Base-by-base conservation (phyloP, 345 rosid genomes). In the Raphanus sativus region DNA sequence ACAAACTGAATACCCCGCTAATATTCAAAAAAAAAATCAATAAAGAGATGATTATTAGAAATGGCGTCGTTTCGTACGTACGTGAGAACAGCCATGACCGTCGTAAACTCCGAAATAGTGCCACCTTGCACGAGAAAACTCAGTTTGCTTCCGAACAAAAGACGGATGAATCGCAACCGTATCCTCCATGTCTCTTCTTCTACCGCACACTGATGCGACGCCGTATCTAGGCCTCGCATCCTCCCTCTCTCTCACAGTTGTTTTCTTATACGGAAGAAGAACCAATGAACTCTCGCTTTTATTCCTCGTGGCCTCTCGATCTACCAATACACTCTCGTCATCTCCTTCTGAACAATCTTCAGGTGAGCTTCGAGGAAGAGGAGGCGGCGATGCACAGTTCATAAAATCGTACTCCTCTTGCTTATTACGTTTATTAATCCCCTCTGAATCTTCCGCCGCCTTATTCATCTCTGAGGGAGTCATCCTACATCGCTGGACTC, bases 131-230 rank as follows among this genome's bases (percentile, higher is more conserved):
- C 72, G 21, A 21, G 76, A 79, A 75, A 2, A 54, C 11, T 69
- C 85, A 2, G 62, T 50, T 15, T 73, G 74, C 5, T 55, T 69
- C 45, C 76, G 73, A 58, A 48, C 75, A 62, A 93, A 87, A 11
- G 66, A 89, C 0, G 94, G 94, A 24, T 80, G 83, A 67, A 84
- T 54, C 28, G 91, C 81, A 2, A 94, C 94, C 4, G 91, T 82
- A 67, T 94, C 98, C 62, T 94, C 98, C 97, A 94, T 94, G 21
- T 89, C 96, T 80, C 96, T 82, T 60, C 97, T 83, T 70, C 96
- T 81, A 5, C 98, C 98, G 62, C 97, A 90, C 3, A 90, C 90
- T 0, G 94, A 91, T 29, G 96, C 78, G 38, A 82, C 80, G 25
- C 98, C 98, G 78, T 78, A 91, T 77, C 85, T 89, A 1, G 90